phyloP scores from a whole-genome alignment of 164 flowering plant genomes.

The Litsea cubeba region DNA sequence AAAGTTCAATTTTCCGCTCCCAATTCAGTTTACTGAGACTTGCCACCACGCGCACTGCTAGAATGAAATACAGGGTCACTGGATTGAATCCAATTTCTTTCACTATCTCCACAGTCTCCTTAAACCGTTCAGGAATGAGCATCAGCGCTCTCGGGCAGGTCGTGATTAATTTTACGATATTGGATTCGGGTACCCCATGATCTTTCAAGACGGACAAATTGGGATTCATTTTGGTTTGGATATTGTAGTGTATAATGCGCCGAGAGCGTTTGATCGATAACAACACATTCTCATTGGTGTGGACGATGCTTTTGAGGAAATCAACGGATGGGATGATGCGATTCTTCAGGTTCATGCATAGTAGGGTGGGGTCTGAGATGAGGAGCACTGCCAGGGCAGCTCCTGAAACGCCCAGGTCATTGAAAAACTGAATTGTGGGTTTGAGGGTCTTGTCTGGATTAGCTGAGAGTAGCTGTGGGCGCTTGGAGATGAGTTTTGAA shows the following conservation, averaged over 20 bases:
- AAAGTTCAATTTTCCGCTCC: slow-evolving; percentile 4
- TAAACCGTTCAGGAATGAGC: neutral
- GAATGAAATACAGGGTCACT: neutral
- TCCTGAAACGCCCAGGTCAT: slow-evolving; percentile 19
- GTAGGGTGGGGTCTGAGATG: slow-evolving; percentile 2
- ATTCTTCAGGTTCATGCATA: slow-evolving; percentile 20
- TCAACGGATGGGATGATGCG: slow-evolving; percentile 20
- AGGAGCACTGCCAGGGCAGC: slow-evolving; percentile 7
- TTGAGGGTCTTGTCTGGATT: slow-evolving; percentile 22
- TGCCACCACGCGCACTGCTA: neutral
- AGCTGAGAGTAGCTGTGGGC: slow-evolving; percentile 17
- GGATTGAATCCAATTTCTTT: slow-evolving; percentile 11
- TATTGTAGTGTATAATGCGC: neutral
- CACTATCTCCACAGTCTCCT: slow-evolving; percentile 6
- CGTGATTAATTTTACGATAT: neutral
- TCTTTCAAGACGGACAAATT: slow-evolving; percentile 18
- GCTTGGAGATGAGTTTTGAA: neutral
- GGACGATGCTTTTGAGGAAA: slow-evolving; percentile 14
- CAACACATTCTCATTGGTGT: slow-evolving; percentile 13
- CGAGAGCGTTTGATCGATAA: neutral
- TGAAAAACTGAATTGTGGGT: slow-evolving; percentile 35
- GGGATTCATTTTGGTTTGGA: neutral
- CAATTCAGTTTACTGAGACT: neutral
- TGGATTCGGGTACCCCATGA: slow-evolving; percentile 16
- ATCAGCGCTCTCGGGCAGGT: neutral